A percentile compares a stretch with the other conserved stretches of the same genome.
These are phyloP conservation scores for Neurospora intermedia DNA, from an alignment of 495 filamentous ascomycete genomes.

Conservation along the genomic window DNA sequence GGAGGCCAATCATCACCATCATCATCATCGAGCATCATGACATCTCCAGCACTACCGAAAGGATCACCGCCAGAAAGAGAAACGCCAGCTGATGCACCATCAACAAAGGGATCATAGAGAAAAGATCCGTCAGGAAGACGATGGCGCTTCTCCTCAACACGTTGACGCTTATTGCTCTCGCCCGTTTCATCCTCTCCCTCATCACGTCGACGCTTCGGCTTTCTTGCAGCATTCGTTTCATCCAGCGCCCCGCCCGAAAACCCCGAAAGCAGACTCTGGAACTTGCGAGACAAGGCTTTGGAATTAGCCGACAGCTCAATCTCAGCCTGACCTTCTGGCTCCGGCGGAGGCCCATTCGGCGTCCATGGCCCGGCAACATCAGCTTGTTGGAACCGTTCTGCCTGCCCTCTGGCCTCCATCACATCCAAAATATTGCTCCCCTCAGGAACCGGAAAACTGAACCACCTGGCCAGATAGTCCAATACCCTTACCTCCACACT, in stretches of 20 bases:
- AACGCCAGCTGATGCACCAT: neutral
- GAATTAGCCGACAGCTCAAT: neutral
- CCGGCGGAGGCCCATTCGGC: neutral
- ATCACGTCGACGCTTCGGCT: neutral
- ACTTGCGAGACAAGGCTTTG: neutral
- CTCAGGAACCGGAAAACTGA: neutral
- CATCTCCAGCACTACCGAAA: neutral
- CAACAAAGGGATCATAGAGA: neutral
- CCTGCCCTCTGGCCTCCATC: neutral
- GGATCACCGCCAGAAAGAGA: neutral
- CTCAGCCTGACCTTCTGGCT: neutral
- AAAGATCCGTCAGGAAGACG: neutral
- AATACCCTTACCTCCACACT: neutral
- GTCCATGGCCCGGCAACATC: neutral
- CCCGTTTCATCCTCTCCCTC: neutral
- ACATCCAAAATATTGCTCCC: neutral
- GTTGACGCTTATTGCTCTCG: neutral
- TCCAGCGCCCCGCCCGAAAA: neutral
- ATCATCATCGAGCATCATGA: neutral
- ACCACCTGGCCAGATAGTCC: neutral
- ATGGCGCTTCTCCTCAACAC: neutral
- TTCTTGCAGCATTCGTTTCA: neutral
- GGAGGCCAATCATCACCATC: neutral
- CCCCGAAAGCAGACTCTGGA: neutral
- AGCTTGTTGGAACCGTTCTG: neutral